Evolutionary conservation across 352 stramenopile genomes (phyloP).

Genomic region (Phytopythium cucurbitacearum): DNA sequence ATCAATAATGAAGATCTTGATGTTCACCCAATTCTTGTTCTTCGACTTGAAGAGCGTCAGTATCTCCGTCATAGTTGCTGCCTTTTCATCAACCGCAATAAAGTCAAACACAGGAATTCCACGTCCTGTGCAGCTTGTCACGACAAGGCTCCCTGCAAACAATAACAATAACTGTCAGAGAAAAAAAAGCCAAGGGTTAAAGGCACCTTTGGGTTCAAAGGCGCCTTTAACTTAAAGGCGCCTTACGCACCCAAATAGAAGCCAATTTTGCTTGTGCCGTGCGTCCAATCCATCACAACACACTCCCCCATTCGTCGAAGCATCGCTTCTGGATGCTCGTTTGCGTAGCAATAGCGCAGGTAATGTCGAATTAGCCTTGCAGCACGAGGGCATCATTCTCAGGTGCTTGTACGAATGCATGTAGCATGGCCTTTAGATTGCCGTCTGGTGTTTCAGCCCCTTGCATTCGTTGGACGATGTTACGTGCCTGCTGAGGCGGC

Average conservation of each 20-base stretch:
- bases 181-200: too few relatives aligned
- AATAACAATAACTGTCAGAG: too few relatives aligned
- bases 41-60: slow-evolving; percentile 17
- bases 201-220: too few relatives aligned
- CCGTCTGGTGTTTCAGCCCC: too few relatives aligned
- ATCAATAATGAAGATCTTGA: slow-evolving; percentile 12
- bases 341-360: too few relatives aligned
- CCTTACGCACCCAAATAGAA: slow-evolving; percentile 13
- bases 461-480: too few relatives aligned
- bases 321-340: slow-evolving; percentile 15
- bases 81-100: slow-evolving; percentile 12
- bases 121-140: slow-evolving; percentile 10
- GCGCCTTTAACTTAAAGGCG: too few relatives aligned
- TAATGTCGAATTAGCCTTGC: too few relatives aligned
- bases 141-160: slow-evolving; percentile 15
- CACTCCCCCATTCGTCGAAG: slow-evolving; percentile 15
- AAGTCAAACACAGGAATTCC: slow-evolving; percentile 17
- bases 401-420: too few relatives aligned
- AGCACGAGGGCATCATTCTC: too few relatives aligned
- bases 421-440: too few relatives aligned
- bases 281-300: slow-evolving; percentile 20
- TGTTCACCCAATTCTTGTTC: slow-evolving; percentile 11
- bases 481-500: too few relatives aligned
- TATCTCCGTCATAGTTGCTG: slow-evolving; percentile 8
- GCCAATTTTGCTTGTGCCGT: slow-evolving; percentile 14